Percentiles rank a stretch among this genome's conserved stretches.
phyloP scores from a whole-genome alignment of 1,284 basidiomycete species.

The Hemileia vastatrix region DNA sequence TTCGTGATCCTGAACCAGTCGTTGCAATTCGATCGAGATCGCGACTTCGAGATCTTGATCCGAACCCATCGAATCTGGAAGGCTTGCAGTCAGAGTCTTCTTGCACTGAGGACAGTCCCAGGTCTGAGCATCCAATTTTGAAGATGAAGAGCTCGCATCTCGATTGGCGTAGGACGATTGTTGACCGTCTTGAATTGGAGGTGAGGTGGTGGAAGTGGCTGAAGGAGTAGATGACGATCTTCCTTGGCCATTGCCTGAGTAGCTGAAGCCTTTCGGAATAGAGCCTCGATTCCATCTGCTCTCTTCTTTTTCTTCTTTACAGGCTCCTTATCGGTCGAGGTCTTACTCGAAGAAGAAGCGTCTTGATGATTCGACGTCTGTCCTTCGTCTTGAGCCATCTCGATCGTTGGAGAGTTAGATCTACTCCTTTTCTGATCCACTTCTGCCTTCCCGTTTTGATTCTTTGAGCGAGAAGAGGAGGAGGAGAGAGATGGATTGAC shows the following conservation, averaged over 20 bases:
- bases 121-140: background rate
- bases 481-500: background rate
- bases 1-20: slow-evolving; percentile 30
- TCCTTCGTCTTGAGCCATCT: slow-evolving; percentile 22
- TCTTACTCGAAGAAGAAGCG: background rate
- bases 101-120: slow-evolving; percentile 33
- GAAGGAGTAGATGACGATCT: background rate
- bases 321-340: background rate
- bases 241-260: background rate
- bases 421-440: background rate
- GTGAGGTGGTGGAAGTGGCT: background rate
- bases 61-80: background rate
- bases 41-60: background rate
- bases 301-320: background rate
- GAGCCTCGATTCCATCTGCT: background rate
- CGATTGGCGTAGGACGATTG: too few relatives aligned
- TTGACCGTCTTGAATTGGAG: background rate
- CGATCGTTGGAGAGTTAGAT: background rate
- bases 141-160: too few relatives aligned
- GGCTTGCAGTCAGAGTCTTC: slow-evolving; percentile 14
- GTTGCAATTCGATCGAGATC: background rate
- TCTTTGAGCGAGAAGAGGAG: background rate
- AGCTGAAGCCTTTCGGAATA: background rate
- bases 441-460: background rate
- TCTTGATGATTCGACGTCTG: slow-evolving; percentile 23